Evolutionary conservation across 306 rosid species (phyloP), one percentile per base, ranked within the genome.

Genomic region (Vicia faba): DNA sequence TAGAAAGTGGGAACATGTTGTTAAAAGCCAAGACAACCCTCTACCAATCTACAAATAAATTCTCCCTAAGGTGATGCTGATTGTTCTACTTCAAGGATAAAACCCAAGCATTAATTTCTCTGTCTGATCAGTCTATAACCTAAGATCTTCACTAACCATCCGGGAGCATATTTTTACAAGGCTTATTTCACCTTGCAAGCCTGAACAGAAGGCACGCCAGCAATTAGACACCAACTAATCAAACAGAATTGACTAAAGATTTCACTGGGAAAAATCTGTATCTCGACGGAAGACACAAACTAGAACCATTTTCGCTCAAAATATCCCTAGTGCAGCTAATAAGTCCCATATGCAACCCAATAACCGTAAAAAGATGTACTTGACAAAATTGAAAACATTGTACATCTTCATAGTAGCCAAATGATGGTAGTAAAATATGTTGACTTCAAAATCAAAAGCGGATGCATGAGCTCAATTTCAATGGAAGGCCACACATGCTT

Each of bases 381-480:
- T 2, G 33, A 73, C 10, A 54, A 41, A 41, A 18, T 36, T 13
- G 29, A 31, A 41, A 41, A 18, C 19, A 19, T 0, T 54, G 23
- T 48, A 45, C 43, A 38, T 15, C 61, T 13, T 14, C 49, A 57
- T 5, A 23, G 19, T 43, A 48, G 44, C 18, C 57, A 59, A 59
- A 46, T 19, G 44, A 35, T 25, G 16, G 16, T 20, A 50, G 28
- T 5, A 60, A 64, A 6, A 41, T 25, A 50, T 15, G 55, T 7
- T 18, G 31, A 20, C 44, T 51, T 63, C 16, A 35, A 60, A 54
- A 54, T 54, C 62, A 54, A 38, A 28, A 26, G 56, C 51, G 60
- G 7, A 54, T 53, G 70, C 44, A n/a, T 35, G 43, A 64, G 15
- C 35, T 68, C 49, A 64, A 53, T 58, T 54, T 64, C 49, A 57